phyloP scores from a whole-genome alignment of 108 stramenopile genomes.

The Seminavis robusta region DNA sequence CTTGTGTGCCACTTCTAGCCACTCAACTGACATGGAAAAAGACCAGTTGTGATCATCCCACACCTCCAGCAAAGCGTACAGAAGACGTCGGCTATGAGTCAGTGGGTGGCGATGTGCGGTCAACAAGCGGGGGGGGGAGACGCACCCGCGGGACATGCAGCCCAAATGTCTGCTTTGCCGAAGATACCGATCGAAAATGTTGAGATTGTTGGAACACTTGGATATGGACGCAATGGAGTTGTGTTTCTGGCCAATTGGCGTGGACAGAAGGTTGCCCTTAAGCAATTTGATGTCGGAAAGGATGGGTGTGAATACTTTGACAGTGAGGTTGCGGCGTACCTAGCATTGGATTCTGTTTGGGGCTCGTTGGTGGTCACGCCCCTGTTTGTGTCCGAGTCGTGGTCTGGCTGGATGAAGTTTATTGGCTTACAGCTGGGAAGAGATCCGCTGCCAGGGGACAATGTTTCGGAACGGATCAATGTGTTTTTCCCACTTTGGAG shows the following conservation, averaged over 20 bases:
- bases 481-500: neutral
- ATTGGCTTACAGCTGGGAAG: constrained; percentile 3
- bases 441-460: neutral
- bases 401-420: constrained; percentile 4
- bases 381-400: neutral
- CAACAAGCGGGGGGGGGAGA: too few relatives aligned
- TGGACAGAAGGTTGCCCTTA: neutral
- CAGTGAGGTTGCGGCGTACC: constrained; percentile 4
- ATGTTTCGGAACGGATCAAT: neutral
- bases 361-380: neutral
- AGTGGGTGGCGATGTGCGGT: too few relatives aligned
- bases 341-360: neutral
- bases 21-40: too few relatives aligned
- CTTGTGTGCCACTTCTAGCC: neutral
- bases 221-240: constrained; percentile 6
- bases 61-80: too few relatives aligned
- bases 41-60: too few relatives aligned
- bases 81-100: too few relatives aligned
- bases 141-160: too few relatives aligned
- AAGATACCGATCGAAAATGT: constrained; percentile 1
- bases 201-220: constrained; percentile 1
- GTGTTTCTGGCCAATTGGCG: neutral
- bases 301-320: constrained; percentile 1
- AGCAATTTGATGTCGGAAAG: constrained; percentile 8
- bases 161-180: neutral